Percentiles rank a stretch among this genome's conserved stretches.
Evolutionary conservation across 768 basidiomycete species (phyloP).

Genomic region (Leucosporidium scottii): DNA sequence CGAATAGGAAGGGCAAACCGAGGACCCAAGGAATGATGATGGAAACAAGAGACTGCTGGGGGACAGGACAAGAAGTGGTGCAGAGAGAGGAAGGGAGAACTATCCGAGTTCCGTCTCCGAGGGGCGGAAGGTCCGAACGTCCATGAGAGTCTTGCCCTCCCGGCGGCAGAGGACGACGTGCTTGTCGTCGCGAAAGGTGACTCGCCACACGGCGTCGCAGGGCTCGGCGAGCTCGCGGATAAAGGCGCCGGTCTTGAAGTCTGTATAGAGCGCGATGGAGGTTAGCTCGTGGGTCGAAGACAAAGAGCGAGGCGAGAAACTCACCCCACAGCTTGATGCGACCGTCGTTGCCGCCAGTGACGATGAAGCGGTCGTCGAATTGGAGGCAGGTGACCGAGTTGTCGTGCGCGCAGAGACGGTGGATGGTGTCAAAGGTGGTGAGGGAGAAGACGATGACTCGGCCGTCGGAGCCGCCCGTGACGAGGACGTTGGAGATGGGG

Average conservation of each 20-base stretch:
- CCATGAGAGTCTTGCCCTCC: slow-evolving; percentile 73
- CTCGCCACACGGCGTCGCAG: slow-evolving; percentile 79
- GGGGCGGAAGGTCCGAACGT: slow-evolving; percentile 32
- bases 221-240: slow-evolving; percentile 70
- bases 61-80: background rate
- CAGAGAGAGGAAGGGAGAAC: background rate
- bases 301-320: background rate
- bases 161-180: slow-evolving; percentile 76
- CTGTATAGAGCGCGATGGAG: background rate
- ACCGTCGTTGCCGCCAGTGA: slow-evolving; percentile 52
- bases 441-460: slow-evolving; percentile 68
- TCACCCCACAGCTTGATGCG: slow-evolving; percentile 44
- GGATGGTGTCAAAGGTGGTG: slow-evolving; percentile 42
- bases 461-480: slow-evolving; percentile 83
- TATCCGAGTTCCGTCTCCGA: slow-evolving; percentile 4
- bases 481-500: slow-evolving; percentile 47
- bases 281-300: background rate
- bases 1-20: too few relatives aligned
- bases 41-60: too few relatives aligned
- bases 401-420: slow-evolving; percentile 78
- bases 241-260: slow-evolving; percentile 53
- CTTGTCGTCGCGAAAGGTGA: slow-evolving; percentile 62
- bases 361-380: slow-evolving; percentile 59
- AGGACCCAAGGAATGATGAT: too few relatives aligned
- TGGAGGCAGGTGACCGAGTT: slow-evolving; percentile 78